These are phyloP conservation scores for Dichotomocladium elegans DNA, from an alignment of 371 early-diverging fungal species.

Conservation along the genomic window DNA sequence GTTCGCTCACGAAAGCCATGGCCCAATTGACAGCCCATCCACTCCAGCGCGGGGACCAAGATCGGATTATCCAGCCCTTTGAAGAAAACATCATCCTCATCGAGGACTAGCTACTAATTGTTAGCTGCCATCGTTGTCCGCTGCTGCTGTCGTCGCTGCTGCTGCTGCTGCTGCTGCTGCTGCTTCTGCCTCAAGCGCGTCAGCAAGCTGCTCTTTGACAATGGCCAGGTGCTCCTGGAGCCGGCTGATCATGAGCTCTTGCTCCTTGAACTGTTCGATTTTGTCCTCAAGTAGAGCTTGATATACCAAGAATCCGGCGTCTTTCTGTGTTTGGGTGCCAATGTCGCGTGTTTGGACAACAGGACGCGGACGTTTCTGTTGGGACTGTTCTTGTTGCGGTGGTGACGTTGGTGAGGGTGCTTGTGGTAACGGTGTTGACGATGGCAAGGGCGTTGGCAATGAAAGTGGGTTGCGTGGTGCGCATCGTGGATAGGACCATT, in stretches of 20 bases:
- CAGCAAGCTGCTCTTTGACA: not conserved
- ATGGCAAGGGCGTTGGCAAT: no score
- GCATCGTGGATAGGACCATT: no score
- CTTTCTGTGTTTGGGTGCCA: not conserved
- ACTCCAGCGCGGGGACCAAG: constrained; percentile 14
- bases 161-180: not conserved
- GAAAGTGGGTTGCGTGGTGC: no score
- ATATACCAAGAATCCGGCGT: not conserved
- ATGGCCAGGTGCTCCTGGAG: not conserved
- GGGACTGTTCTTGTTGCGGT: not conserved
- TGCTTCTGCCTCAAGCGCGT: not conserved
- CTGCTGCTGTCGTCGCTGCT: no score
- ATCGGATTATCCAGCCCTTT: not conserved
- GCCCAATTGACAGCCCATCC: constrained; percentile 20
- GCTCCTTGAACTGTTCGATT: not conserved
- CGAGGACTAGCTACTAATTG: not conserved
- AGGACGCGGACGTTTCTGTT: not conserved
- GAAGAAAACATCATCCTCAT: not conserved
- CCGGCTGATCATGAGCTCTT: not conserved
- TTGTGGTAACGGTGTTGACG: not conserved
- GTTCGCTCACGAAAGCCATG: constrained; percentile 18
- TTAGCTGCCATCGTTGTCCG: no score
- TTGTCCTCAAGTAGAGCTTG: not conserved
- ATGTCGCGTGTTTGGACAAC: not conserved
- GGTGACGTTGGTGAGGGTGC: not conserved